Evolutionary conservation across 176 grass and related monocot genomes (phyloP), one percentile per base, ranked within the genome.

Genomic region (Ensete ventricosum): DNA sequence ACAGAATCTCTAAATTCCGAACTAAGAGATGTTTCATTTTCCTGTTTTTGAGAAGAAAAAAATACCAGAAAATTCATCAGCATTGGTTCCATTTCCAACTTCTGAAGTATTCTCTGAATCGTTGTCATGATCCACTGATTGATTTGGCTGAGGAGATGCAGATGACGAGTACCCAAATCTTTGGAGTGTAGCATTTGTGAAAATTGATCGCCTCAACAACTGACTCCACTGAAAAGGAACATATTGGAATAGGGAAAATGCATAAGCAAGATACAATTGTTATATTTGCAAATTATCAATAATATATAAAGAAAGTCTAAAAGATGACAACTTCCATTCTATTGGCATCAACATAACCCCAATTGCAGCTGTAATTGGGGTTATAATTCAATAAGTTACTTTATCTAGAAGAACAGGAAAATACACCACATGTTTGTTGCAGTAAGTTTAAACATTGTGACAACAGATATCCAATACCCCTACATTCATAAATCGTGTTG

Each of bases 161-260:
- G 78, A 73, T 74, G 85, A 87, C 55, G 89, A 91, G 71, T 83
- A 91, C 9, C 85, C 89, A 73, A 91, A 69, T 50, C 65, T 85
- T 78, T 88, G 89, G 54, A 83, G 81, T 22, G 80, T 85, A 66
- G 71, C 43, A 65, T 77, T 53, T 10, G 62, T 22, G 48, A 66
- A 53, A 43, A 60, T 85, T 75, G 85, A 88, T 52, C 83, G 79
- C 60, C 83, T 81, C 54, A 79, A 80, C 1, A 67, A 68, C 17
- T 77, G 86, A 77, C 74, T 79, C 58, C 23, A 50, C 8, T 69
- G 29, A 54, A 16, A 52, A 1, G 67, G 81, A 52, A 74, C 81
- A 81, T 81, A 76, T 19, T 75, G 73, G 2, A 34, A 54, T 22
- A n/a, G 43, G 48, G 26, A 55, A 81, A 77, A 64, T 6, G 34